Evolutionary conservation across 768 basidiomycete species (phyloP).

Genomic region (Pilatotrama ljubarskyi): DNA sequence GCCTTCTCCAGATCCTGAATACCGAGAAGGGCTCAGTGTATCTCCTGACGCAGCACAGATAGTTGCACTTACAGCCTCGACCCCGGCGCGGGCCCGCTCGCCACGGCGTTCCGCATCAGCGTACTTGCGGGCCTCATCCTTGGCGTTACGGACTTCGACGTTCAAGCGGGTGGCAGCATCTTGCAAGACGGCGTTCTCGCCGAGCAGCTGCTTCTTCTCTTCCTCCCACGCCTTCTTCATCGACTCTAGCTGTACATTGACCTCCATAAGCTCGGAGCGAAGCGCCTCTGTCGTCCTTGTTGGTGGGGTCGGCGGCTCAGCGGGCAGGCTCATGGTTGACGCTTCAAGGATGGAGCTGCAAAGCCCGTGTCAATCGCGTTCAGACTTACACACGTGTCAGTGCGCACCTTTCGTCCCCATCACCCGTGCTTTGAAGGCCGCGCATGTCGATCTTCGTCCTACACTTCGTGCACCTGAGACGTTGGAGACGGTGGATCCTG

Average conservation of each 20-base stretch:
- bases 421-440: conserved; percentile 38
- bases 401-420: conserved; percentile 63
- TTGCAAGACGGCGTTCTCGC: conserved; percentile 72
- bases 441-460: conserved; percentile 58
- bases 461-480: conserved; percentile 70
- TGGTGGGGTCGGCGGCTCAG: conserved; percentile 67
- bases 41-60: neutral
- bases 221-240: conserved; percentile 72
- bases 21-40: neutral
- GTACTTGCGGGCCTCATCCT: conserved; percentile 56
- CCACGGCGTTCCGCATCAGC: conserved; percentile 52
- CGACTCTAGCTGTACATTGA: conserved; percentile 61
- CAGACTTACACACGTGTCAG: too few species aligned
- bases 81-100: conserved; percentile 48
- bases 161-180: conserved; percentile 69
- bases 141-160: conserved; percentile 54
- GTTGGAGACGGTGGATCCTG: conserved; percentile 57
- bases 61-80: conserved; percentile 54
- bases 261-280: conserved; percentile 55
- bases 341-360: conserved; percentile 54
- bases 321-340: conserved; percentile 45
- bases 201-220: conserved; percentile 62
- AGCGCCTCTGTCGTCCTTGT: conserved; percentile 68
- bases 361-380: neutral
- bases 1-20: conserved; percentile 71